A percentile compares a stretch with the other conserved stretches of the same genome.
phyloP scores from a whole-genome alignment of 352 stramenopile species.

The Phytophthora agathidicida region DNA sequence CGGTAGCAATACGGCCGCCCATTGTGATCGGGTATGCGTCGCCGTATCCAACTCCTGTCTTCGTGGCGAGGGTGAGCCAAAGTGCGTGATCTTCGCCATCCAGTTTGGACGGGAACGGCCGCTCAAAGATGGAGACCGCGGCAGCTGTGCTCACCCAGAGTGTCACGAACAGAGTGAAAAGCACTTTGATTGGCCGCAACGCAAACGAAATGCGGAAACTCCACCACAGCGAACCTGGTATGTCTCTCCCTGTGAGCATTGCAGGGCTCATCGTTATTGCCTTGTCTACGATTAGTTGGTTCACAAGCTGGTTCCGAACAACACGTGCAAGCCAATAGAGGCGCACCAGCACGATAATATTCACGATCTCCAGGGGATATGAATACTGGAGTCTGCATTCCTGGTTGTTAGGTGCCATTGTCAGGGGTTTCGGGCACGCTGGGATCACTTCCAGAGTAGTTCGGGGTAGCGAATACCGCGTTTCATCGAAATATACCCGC shows the following conservation, averaged over 20 bases:
- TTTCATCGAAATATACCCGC: constrained; percentile 47
- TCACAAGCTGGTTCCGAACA: constrained; percentile 56
- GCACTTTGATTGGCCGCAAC: constrained; percentile 41
- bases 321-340: constrained; percentile 68
- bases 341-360: constrained; percentile 61
- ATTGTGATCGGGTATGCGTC: constrained; percentile 62
- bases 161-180: constrained; percentile 50
- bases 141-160: constrained; percentile 58
- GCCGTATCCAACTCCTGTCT: constrained; percentile 65
- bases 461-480: constrained; percentile 41
- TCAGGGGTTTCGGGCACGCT: constrained; percentile 36
- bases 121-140: constrained; percentile 62
- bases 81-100: constrained; percentile 64
- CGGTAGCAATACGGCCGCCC: constrained; percentile 46
- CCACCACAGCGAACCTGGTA: constrained; percentile 58
- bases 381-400: constrained; percentile 52
- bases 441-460: constrained; percentile 10
- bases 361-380: constrained; percentile 69
- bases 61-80: constrained; percentile 71
- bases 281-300: constrained; percentile 38
- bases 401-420: constrained; percentile 17
- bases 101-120: constrained; percentile 59
- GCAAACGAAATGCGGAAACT: constrained; percentile 60
- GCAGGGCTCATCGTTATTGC: constrained; percentile 30
- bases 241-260: constrained; percentile 12